Evolutionary conservation across 2,329 filamentous ascomycete genomes (phyloP), one percentile per base, ranked within the genome.

Genomic region (Verticillium nonalfalfae): DNA sequence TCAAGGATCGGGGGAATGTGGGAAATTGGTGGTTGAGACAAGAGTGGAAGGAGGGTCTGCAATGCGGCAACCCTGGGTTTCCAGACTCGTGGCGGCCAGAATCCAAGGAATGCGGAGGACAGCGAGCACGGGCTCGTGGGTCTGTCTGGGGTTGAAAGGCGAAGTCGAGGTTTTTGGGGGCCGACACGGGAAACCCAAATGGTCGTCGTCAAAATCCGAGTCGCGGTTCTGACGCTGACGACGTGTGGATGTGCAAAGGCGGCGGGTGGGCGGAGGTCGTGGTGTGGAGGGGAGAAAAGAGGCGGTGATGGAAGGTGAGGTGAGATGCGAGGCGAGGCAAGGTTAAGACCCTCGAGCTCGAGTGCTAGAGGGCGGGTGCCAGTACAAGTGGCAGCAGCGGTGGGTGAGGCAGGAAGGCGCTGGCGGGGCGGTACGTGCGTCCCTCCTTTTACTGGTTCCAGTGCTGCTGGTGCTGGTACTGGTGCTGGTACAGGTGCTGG

Each of bases 301-400:
- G 18, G 40, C 40, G 40, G 40, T 50, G 40, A 50, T 50, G 40
- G 35, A 11, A 50, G 40, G 18, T 50, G 40, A 50, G 40, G 40
- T 50, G 40, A 50, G 39, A 52, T 31, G 56, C 55, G 33, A 52
- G 31, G 33, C 31, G 14, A 54, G 38, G 58, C 34, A 52, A 18
- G 56, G 45, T 54, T 18, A 50, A 18, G 36, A 26, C 38, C 38
- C 40, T 15, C 13, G 40, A 58, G 36, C 31, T 39, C 34, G 60
- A 45, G 40, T 58, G 56, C 56, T 34, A 57, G 50, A 38, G 18
- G 34, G 31, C 57, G 31, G 57, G 52, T 61, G 38, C 60, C 50
- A 56, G n/a, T 50, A 18, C 40, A 50, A 50, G n/a, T 21, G 40
- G 40, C 40, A 50, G 18, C 18, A n/a, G 38, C 13, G 15, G 40